Evolutionary conservation across 2,329 filamentous ascomycete genomes (phyloP).

Genomic region (Fusarium cyanostomum): DNA sequence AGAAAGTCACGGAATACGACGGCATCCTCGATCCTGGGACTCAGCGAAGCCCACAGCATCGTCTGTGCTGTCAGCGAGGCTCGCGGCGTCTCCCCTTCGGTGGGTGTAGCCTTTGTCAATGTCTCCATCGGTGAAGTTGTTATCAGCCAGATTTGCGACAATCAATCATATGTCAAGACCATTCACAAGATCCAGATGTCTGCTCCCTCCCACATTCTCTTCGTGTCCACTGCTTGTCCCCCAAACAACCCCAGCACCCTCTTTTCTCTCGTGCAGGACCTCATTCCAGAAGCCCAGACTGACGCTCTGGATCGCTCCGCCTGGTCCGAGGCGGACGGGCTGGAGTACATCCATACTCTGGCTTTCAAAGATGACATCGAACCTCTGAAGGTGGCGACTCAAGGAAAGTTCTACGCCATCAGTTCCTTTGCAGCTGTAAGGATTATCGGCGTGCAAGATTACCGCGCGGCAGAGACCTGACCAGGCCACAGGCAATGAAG

Average conservation of each 20-base stretch:
- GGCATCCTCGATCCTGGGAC: conserved; percentile 53
- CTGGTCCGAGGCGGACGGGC: conserved; percentile 82
- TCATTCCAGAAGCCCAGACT: conserved; percentile 46
- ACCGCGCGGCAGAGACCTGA: background rate
- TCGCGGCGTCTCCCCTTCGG: conserved; percentile 83
- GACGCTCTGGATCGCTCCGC: conserved; percentile 75
- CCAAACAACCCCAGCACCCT: conserved; percentile 77
- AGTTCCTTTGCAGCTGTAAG: conserved; percentile 87
- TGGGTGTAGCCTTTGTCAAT: conserved; percentile 89
- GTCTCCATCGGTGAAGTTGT: conserved; percentile 84
- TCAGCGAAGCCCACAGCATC: conserved; percentile 70
- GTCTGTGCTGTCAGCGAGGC: conserved; percentile 91
- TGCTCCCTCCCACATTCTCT: conserved; percentile 80
- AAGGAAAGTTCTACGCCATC: conserved; percentile 86
- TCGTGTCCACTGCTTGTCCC: conserved; percentile 74
- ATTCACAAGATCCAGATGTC: conserved; percentile 87
- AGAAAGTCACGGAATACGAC: conserved; percentile 55
- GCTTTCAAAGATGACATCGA: conserved; percentile 84
- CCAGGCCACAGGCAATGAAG: conserved; percentile 71
- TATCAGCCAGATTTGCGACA: conserved; percentile 91
- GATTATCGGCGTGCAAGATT: background rate
- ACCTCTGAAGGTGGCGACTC: conserved; percentile 79
- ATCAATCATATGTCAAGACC: conserved; percentile 88
- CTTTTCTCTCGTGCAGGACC: conserved; percentile 75
- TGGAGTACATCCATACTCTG: conserved; percentile 81